These are phyloP conservation scores for Hypsizygus marmoreus DNA, from an alignment of 768 basidiomycete genomes.

Conservation along the genomic window DNA sequence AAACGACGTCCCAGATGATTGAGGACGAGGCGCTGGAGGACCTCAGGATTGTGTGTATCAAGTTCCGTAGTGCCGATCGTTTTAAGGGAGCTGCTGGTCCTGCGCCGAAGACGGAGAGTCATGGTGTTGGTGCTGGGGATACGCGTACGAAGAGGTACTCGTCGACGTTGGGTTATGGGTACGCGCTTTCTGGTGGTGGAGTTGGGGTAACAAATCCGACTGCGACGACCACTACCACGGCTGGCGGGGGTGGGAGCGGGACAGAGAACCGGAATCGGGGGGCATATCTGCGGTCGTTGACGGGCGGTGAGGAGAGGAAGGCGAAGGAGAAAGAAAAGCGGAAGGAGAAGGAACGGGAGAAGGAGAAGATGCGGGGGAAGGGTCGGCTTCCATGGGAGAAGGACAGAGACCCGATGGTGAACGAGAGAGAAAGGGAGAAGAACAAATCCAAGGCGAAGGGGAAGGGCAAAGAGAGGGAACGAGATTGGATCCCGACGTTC, in stretches of 20 bases:
- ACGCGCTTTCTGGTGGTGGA: neutral
- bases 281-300: no score
- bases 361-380: neutral
- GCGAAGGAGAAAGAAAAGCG: neutral
- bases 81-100: slow-evolving; percentile 2
- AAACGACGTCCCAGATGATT: no score
- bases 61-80: slow-evolving; percentile 27
- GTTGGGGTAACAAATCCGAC: slow-evolving; percentile 1
- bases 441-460: slow-evolving; percentile 7
- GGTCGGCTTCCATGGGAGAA: slow-evolving; percentile 1
- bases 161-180: neutral
- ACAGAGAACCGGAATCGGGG: no score
- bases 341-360: slow-evolving; percentile 4
- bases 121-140: neutral
- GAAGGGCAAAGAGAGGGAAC: neutral
- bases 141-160: neutral
- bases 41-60: slow-evolving; percentile 42
- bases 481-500: slow-evolving; percentile 16
- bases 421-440: neutral
- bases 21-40: slow-evolving; percentile 13
- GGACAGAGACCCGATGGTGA: neutral
- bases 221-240: neutral
- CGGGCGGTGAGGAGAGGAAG: neutral
- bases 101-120: neutral
- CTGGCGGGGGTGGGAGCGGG: no score